Percentiles rank a stretch among this genome's conserved stretches.
Evolutionary conservation across 1,284 basidiomycete species (phyloP).

Genomic region (Vanrija humicola): DNA sequence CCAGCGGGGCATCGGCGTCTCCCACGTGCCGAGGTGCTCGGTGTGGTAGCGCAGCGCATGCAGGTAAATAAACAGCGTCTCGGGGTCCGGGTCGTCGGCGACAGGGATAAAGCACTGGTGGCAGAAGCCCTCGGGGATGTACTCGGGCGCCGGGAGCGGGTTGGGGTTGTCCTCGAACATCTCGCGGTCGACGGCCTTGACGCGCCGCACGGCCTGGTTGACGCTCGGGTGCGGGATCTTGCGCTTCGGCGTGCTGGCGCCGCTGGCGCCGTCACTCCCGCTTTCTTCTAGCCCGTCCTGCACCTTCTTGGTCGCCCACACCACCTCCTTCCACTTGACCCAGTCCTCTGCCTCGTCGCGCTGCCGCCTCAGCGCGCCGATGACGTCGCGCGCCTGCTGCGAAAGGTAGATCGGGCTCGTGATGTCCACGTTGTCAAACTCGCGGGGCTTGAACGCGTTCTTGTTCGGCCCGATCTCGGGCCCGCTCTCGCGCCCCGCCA

Average conservation of each 20-base stretch:
- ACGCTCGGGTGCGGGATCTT: constrained; percentile 19
- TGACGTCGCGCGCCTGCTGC: constrained; percentile 74
- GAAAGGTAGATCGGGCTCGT: constrained; percentile 82
- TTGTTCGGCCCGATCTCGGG: constrained; percentile 26
- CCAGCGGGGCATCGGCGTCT: constrained; percentile 49
- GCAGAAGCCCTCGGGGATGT: constrained; percentile 56
- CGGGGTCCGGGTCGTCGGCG: constrained; percentile 83
- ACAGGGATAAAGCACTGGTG: constrained; percentile 82
- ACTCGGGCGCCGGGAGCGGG: constrained; percentile 47
- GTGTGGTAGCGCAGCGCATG: constrained; percentile 78
- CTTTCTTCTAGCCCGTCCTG: constrained; percentile 28
- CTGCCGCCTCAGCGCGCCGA: constrained; percentile 76
- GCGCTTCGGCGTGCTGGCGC: not conserved
- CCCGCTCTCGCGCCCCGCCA: constrained; percentile 24
- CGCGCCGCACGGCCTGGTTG: constrained; percentile 4
- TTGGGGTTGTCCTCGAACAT: constrained; percentile 21
- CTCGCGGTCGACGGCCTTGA: constrained; percentile 20
- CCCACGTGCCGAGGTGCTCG: constrained; percentile 43
- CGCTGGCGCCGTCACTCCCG: not conserved
- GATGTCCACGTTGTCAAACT: constrained; percentile 66
- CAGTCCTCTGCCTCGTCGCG: constrained; percentile 93
- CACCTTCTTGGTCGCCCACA: constrained; percentile 35
- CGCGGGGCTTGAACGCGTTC: constrained; percentile 16
- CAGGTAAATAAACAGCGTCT: constrained; percentile 86
- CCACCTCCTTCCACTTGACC: constrained; percentile 55